Evolutionary conservation across 176 grass and related monocot species (phyloP), one percentile per base, ranked within the genome.

Genomic region (Bothriochloa decipiens): DNA sequence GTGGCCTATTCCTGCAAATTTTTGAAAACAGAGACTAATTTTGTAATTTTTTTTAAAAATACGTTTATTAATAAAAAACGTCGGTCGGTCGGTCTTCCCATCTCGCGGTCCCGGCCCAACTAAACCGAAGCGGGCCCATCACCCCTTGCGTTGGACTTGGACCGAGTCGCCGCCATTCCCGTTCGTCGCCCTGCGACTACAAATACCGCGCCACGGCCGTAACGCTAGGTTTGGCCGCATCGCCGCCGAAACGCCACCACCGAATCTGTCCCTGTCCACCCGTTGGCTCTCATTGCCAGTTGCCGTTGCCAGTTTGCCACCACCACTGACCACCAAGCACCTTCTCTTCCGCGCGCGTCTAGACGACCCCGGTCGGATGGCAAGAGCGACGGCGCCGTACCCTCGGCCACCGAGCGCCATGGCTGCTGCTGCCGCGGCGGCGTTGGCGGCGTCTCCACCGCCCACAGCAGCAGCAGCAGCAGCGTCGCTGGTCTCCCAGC

Each of bases 191-290:
- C 13, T 3, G 4, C 46, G 8, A 16, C 27, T 55, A 86, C 64
- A 80, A 72, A 78, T 72, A 6, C 68, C 57, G 0, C 68, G 29
- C 42, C 68, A 3, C 69, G 43, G 69, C 58, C 68, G 68, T 29
- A 9, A 36, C 15, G 6, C 55, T 80, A 65, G 84, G 76, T 86
- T 86, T 80, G 75, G 84, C 70, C 57, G 8, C 36, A 3, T 18
- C 81, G 42, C 81, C 27, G n/a, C 57, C 81, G 53, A 6, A 73
- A 29, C 69, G 80, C 65, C 65, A 68, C 36, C 67, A 35, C 6
- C 67, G 3, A 4, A 3, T 23, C 22, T 11, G 22, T 23, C 8
- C 22, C 55, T n/a, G 2, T n/a, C 4, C 65, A 17, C 5, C 65
- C 13, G 16, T 8, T 36, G 7, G 17, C 32, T 8, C 0, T 23